These are phyloP conservation scores for Trichoderma gamsii DNA, from an alignment of 495 filamentous ascomycete genomes.

Conservation along the genomic window DNA sequence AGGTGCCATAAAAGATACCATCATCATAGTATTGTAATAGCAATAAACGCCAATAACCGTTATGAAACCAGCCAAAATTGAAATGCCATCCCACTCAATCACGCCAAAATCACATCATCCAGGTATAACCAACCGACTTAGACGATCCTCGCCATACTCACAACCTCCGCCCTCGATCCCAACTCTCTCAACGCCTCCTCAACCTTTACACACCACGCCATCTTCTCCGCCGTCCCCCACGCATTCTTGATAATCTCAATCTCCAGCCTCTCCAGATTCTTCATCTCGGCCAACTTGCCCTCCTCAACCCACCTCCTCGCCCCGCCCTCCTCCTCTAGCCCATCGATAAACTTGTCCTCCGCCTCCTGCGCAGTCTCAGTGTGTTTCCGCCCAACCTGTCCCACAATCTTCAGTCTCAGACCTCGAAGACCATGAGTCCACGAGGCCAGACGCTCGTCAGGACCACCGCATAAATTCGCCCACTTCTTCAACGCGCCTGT, in stretches of 20 bases:
- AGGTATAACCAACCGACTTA: background rate
- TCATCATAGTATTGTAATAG: no score
- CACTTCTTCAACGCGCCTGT: conserved; percentile 22
- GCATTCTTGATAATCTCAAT: conserved; percentile 23
- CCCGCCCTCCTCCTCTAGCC: conserved; percentile 6
- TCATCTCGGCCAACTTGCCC: conserved; percentile 18
- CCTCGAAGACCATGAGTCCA: conserved; percentile 27
- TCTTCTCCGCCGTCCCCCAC: conserved; percentile 16
- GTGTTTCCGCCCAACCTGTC: background rate
- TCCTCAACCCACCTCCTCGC: conserved; percentile 18
- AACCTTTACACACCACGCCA: conserved; percentile 10
- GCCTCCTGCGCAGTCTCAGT: conserved; percentile 14
- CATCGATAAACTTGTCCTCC: conserved; percentile 19
- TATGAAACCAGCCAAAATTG: background rate
- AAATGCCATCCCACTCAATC: background rate
- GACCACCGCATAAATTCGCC: conserved; percentile 25
- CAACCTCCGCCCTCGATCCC: conserved; percentile 1
- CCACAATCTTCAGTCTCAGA: conserved; percentile 26
- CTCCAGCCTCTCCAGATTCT: conserved; percentile 23
- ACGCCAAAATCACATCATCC: background rate
- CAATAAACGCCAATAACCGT: no score
- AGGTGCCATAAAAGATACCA: no score
- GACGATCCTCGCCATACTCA: conserved; percentile 10
- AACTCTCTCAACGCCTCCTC: conserved; percentile 13
- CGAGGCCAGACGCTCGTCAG: background rate